A percentile compares a stretch with the other conserved stretches of the same genome.
Evolutionary conservation across 1,139 yeast genomes (phyloP).

Genomic region (Yamadazyma atlantica): DNA sequence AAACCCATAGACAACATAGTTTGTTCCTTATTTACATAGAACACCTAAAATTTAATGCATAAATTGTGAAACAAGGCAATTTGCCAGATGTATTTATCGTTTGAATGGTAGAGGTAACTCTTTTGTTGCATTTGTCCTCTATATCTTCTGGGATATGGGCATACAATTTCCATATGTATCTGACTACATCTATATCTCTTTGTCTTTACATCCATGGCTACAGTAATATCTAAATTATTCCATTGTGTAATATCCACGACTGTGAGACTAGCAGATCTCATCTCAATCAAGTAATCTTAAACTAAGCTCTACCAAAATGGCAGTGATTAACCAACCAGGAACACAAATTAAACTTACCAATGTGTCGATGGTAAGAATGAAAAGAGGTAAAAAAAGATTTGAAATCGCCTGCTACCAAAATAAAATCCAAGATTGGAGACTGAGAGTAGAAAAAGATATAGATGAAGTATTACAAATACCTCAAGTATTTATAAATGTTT

Average conservation of each 20-base stretch:
- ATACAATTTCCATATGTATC: too few relatives aligned
- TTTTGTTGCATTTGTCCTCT: too few relatives aligned
- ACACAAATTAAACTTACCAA: slow-evolving; percentile 88
- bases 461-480: slow-evolving; percentile 96
- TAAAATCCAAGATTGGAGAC: slow-evolving; percentile 93
- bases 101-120: too few relatives aligned
- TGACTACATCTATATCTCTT: too few relatives aligned
- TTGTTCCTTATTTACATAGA: slow-evolving; percentile 2
- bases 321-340: slow-evolving; percentile 78
- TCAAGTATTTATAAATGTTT: slow-evolving; percentile 89
- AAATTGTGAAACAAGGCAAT: not conserved
- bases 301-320: slow-evolving; percentile 39
- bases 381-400: slow-evolving; percentile 85
- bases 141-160: too few relatives aligned
- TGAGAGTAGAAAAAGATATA: slow-evolving; percentile 84
- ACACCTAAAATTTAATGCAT: slow-evolving; percentile 10
- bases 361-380: slow-evolving; percentile 88
- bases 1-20: slow-evolving; percentile 6
- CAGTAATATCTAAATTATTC: too few relatives aligned
- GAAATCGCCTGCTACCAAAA: slow-evolving; percentile 97
- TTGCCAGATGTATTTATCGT: too few relatives aligned
- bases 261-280: too few relatives aligned
- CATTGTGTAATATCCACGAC: too few relatives aligned
- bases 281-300: too few relatives aligned
- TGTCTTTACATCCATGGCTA: too few relatives aligned